phyloP scores from a whole-genome alignment of 2,329 filamentous ascomycete species.

The Penicillium rolfsii region DNA sequence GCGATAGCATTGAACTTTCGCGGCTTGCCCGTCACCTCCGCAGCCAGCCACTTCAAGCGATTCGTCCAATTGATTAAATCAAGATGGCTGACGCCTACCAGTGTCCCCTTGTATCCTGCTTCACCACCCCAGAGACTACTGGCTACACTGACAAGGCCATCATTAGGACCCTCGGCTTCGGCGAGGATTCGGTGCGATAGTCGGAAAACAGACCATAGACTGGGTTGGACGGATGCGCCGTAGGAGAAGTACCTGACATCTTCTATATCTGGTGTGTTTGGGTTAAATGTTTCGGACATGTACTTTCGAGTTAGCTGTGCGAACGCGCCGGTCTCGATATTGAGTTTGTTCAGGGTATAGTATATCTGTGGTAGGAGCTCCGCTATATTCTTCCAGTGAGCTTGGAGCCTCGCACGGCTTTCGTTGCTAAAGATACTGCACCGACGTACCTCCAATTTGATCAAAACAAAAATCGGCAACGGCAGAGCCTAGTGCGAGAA shows the following conservation, averaged over 20 bases:
- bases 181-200: slow-evolving; percentile 59
- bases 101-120: slow-evolving; percentile 61
- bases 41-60: slow-evolving; percentile 61
- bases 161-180: slow-evolving; percentile 61
- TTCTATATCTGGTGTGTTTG: slow-evolving; percentile 58
- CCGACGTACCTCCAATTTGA: slow-evolving; percentile 56
- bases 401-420: neutral
- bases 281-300: slow-evolving; percentile 63
- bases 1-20: slow-evolving; percentile 66
- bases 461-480: slow-evolving; percentile 66
- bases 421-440: too few species aligned
- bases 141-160: slow-evolving; percentile 63
- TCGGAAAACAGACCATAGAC: slow-evolving; percentile 60
- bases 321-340: slow-evolving; percentile 63
- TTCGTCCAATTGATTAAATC: slow-evolving; percentile 71
- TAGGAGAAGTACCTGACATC: slow-evolving; percentile 63
- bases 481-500: slow-evolving; percentile 52
- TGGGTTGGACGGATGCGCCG: slow-evolving; percentile 60
- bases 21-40: slow-evolving; percentile 59
- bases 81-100: slow-evolving; percentile 66
- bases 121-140: slow-evolving; percentile 63
- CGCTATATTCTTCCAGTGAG: slow-evolving; percentile 44
- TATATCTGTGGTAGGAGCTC: slow-evolving; percentile 59
- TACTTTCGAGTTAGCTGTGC: slow-evolving; percentile 63
- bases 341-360: slow-evolving; percentile 57